phyloP scores from a whole-genome alignment of 129 eudicot species.

The Rutidosis leptorrhynchoides region DNA sequence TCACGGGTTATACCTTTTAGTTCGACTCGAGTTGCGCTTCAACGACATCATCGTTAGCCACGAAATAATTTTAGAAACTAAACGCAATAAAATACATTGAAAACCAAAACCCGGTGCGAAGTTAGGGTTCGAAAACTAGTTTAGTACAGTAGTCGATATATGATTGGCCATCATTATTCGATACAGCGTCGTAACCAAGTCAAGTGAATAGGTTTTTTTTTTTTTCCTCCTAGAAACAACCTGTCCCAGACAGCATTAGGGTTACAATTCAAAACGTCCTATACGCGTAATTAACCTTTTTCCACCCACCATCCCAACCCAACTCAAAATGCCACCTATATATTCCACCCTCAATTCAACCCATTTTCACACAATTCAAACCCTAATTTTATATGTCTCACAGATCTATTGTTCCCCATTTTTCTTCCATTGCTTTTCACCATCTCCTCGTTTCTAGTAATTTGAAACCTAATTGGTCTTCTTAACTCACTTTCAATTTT shows the following conservation, averaged over 20 bases:
- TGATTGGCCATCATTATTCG: too few relatives aligned
- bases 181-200: too few relatives aligned
- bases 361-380: conserved; percentile 3
- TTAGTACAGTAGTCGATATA: too few relatives aligned
- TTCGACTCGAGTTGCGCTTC: too few relatives aligned
- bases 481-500: background rate
- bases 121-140: too few relatives aligned
- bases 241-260: conserved; percentile 24
- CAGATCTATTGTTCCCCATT: conserved; percentile 43
- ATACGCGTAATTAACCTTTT: conserved; percentile 24
- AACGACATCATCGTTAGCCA: too few relatives aligned
- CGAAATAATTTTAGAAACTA: too few relatives aligned
- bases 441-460: conserved; percentile 41
- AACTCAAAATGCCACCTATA: conserved; percentile 11
- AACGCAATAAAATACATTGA: too few relatives aligned
- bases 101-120: too few relatives aligned
- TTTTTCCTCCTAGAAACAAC: conserved; percentile 23
- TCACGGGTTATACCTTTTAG: too few relatives aligned
- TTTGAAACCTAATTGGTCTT: conserved; percentile 36
- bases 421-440: conserved; percentile 35
- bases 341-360: conserved; percentile 9
- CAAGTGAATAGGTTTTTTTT: too few relatives aligned
- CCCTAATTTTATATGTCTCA: conserved; percentile 40
- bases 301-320: conserved; percentile 5
- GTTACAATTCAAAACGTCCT: background rate